These are phyloP conservation scores for Hansfordia pulvinata DNA, from an alignment of 2,329 filamentous ascomycete species.

Conservation along the genomic window DNA sequence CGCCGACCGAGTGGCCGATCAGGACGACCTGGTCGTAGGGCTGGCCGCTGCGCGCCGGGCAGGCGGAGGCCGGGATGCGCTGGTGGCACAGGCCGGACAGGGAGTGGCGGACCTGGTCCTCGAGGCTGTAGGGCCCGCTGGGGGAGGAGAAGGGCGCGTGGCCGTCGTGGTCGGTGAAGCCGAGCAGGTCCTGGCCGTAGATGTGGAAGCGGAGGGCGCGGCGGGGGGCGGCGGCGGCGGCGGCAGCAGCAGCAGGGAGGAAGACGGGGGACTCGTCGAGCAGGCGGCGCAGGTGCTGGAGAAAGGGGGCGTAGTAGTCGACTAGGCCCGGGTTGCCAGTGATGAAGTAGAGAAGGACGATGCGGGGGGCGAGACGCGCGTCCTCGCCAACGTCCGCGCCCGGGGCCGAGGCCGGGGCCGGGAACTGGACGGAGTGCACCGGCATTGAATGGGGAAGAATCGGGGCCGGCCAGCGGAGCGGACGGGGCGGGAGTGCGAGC, in stretches of 20 bases:
- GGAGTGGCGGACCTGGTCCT: conserved; percentile 35
- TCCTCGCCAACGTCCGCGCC: background rate
- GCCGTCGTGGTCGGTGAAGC: conserved; percentile 42
- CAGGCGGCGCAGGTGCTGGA: conserved; percentile 39
- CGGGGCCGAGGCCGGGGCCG: too few species aligned
- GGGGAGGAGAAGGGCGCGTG: conserved; percentile 23
- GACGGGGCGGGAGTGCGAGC: too few species aligned
- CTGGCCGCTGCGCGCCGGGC: conserved; percentile 15
- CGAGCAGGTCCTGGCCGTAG: conserved; percentile 42
- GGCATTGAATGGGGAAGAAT: too few species aligned
- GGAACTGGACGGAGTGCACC: too few species aligned
- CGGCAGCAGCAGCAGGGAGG: conserved; percentile 10
- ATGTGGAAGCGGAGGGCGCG: conserved; percentile 43
- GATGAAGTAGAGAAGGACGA: conserved; percentile 54
- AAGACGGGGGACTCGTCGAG: conserved; percentile 26
- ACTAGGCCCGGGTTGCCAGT: conserved; percentile 67
- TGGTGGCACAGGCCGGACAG: conserved; percentile 22
- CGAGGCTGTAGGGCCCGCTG: conserved; percentile 33
- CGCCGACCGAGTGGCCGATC: conserved; percentile 62
- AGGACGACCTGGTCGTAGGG: conserved; percentile 47
- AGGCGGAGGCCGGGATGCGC: too few species aligned
- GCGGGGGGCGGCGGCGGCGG: too few species aligned
- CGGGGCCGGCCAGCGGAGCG: too few species aligned
- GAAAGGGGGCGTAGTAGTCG: conserved; percentile 58
- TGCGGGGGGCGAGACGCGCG: conserved; percentile 2